Percentiles rank a stretch among this genome's conserved stretches.
Conservation (phyloP, 1,284 basidiomycete species). For the Melampsora abietis-canadensis region DNA sequence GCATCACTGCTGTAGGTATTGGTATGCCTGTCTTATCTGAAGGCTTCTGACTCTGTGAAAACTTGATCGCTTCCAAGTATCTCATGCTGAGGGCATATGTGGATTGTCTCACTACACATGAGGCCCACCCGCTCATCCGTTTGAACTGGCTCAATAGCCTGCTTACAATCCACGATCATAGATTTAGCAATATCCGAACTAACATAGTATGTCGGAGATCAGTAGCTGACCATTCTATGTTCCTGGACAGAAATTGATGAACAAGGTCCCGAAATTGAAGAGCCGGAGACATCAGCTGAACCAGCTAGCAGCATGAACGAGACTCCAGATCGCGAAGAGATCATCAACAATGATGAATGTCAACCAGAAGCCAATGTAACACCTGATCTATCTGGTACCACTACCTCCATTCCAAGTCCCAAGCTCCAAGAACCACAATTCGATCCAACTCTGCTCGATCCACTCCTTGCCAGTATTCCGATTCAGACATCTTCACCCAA, state of each 20-base stretch:
- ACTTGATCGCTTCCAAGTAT: too few species aligned
- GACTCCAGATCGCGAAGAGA: neutral
- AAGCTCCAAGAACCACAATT: neutral
- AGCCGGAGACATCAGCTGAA: neutral
- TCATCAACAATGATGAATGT: neutral
- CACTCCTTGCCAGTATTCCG: neutral
- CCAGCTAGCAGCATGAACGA: neutral
- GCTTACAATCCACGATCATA: too few species aligned
- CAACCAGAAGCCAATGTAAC: neutral
- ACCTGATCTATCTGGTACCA: neutral
- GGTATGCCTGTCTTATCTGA: neutral
- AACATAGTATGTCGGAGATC: too few species aligned
- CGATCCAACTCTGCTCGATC: neutral
- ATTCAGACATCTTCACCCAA: neutral
- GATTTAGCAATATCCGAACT: too few species aligned
- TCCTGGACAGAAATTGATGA: conserved; percentile 1
- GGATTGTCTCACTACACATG: too few species aligned
- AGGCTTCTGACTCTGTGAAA: neutral
- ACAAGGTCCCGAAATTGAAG: neutral
- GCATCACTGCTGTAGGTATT: too few species aligned
- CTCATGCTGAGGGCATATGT: too few species aligned
- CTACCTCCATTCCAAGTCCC: neutral
- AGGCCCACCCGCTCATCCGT: too few species aligned
- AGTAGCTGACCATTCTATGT: neutral
- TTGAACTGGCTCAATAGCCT: too few species aligned